These are phyloP conservation scores for Luvunga scandens DNA, from an alignment of 345 rosid genomes.

Conservation along the genomic window DNA sequence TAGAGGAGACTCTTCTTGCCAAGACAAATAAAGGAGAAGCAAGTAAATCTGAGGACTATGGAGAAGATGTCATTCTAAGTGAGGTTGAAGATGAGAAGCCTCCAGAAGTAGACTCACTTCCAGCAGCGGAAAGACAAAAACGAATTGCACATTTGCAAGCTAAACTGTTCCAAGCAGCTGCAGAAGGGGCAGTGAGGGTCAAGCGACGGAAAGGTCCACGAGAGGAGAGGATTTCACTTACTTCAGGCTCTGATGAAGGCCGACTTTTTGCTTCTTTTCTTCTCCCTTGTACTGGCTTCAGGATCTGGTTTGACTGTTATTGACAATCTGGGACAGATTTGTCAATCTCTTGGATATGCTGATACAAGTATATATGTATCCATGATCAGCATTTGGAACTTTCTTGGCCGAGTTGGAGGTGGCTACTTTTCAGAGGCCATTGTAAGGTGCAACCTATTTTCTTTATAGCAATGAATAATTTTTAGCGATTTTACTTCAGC, in stretches of 20 bases:
- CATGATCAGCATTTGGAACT: slow-evolving; percentile 84
- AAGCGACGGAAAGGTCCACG: slow-evolving; percentile 60
- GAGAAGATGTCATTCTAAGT: slow-evolving; percentile 49
- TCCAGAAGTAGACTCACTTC: slow-evolving; percentile 48
- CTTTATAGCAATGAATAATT: not conserved
- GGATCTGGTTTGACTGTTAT: slow-evolving; percentile 86
- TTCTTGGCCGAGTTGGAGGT: slow-evolving; percentile 88
- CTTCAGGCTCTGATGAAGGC: slow-evolving; percentile 63
- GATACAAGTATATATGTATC: slow-evolving; percentile 66
- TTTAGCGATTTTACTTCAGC: not conserved
- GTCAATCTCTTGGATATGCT: slow-evolving; percentile 59
- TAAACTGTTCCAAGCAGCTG: slow-evolving; percentile 58
- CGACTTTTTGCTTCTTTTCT: slow-evolving; percentile 73
- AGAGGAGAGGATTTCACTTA: slow-evolving; percentile 83
- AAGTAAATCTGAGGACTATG: slow-evolving; percentile 24
- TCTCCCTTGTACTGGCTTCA: slow-evolving; percentile 65
- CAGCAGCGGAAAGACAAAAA: slow-evolving; percentile 46
- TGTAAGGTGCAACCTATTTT: slow-evolving; percentile 44
- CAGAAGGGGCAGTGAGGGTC: slow-evolving; percentile 57
- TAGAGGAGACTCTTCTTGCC: slow-evolving; percentile 35
- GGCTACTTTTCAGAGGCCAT: slow-evolving; percentile 85
- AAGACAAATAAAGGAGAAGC: slow-evolving; percentile 29
- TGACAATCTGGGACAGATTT: slow-evolving; percentile 84
- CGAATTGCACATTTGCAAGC: slow-evolving; percentile 54
- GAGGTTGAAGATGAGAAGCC: slow-evolving; percentile 70